A percentile compares a stretch with the other conserved stretches of the same genome.
Evolutionary conservation across 2,329 filamentous ascomycete species (phyloP).

Genomic region (Trichoderma lentiforme): DNA sequence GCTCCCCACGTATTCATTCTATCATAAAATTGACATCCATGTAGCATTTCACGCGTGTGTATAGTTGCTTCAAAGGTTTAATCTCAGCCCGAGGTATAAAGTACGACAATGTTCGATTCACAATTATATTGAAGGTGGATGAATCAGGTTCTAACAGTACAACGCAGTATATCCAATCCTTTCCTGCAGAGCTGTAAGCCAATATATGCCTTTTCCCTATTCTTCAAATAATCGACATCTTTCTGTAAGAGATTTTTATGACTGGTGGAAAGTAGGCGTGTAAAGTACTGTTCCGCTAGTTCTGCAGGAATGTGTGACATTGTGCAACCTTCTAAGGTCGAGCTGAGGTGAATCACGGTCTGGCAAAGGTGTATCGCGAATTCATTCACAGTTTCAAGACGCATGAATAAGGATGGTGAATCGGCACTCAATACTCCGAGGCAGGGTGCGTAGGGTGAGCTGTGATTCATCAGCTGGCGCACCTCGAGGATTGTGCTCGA

Average conservation of each 20-base stretch:
- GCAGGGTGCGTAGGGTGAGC: background rate
- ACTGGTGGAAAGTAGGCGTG: background rate
- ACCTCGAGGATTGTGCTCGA: background rate
- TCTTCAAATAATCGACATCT: background rate
- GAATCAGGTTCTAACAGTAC: background rate
- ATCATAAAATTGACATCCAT: fast-evolving
- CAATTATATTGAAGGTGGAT: background rate
- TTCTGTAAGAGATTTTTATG: background rate
- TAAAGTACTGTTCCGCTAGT: background rate
- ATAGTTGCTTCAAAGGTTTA: background rate
- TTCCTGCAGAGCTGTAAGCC: background rate
- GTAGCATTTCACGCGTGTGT: fast-evolving
- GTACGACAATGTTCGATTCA: background rate
- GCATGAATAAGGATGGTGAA: background rate
- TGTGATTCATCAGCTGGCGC: background rate
- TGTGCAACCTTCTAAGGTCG: background rate
- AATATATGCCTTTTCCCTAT: background rate
- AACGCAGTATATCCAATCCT: background rate
- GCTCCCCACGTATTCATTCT: background rate
- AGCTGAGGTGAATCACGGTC: background rate
- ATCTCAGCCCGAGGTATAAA: background rate
- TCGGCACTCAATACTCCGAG: background rate
- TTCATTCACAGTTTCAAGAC: background rate
- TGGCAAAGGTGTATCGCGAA: background rate
- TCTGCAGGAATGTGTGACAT: background rate